These are phyloP conservation scores for Ustanciosporium gigantosporum DNA, from an alignment of 1,284 basidiomycete species.

Conservation along the genomic window DNA sequence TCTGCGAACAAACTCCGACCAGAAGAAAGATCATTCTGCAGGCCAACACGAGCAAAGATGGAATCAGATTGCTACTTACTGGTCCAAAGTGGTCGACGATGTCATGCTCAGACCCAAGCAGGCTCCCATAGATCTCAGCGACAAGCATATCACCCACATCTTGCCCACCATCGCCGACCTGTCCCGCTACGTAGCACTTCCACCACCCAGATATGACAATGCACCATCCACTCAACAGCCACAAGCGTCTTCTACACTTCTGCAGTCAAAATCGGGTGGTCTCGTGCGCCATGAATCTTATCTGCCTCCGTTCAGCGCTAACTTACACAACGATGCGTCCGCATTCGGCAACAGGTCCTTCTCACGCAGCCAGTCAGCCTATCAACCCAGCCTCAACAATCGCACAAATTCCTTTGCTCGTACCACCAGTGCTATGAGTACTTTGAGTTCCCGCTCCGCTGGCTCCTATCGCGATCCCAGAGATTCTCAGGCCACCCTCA, in stretches of 20 bases:
- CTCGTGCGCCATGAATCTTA: conserved; percentile 36
- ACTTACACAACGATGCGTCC: conserved; percentile 18
- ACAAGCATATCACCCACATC: conserved; percentile 27
- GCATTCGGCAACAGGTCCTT: conserved; percentile 3
- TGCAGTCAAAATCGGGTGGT: conserved; percentile 26
- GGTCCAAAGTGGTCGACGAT: conserved; percentile 33
- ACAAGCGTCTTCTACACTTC: background rate
- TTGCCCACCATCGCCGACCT: conserved; percentile 34
- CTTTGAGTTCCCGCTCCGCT: conserved; percentile 20
- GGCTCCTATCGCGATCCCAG: conserved; percentile 26
- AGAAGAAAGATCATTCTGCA: background rate
- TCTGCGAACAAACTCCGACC: background rate
- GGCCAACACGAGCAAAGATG: conserved; percentile 10
- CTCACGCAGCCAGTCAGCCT: conserved; percentile 31
- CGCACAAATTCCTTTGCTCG: conserved; percentile 25
- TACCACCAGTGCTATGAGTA: conserved; percentile 19
- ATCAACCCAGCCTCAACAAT: conserved; percentile 12
- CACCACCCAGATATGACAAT: conserved; percentile 26
- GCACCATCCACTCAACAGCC: background rate
- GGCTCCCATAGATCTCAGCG: conserved; percentile 26
- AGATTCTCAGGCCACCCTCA: conserved; percentile 37
- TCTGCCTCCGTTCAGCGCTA: conserved; percentile 30
- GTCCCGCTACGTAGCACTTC: conserved; percentile 32
- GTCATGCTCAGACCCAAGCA: conserved; percentile 24
- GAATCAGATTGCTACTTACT: conserved; percentile 26